Evolutionary conservation across 352 stramenopile species (phyloP), one percentile per base, ranked within the genome.

Genomic region (Phytophthora sansomeana): DNA sequence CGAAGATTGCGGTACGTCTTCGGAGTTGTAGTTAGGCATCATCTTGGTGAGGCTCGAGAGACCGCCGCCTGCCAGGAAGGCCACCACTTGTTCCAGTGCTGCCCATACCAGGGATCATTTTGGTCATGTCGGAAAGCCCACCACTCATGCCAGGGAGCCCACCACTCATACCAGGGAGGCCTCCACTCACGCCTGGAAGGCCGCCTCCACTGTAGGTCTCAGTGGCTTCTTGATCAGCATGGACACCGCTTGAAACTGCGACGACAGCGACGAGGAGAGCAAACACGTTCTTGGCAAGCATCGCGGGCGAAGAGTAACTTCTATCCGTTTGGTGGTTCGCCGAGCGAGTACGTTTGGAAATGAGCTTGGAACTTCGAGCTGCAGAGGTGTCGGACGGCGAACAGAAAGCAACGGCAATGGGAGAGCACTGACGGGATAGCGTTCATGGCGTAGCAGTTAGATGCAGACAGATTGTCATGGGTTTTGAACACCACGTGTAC

Each of bases 1-100:
- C 49, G 33, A 44, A 57, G 49, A n/a, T n/a, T 46, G 33, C 49
- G 49, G 21, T 43, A 57, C 33, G 32, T 46, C 21, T 44, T 57
- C 32, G 32, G 49, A 14, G 49, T 30, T 1, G 49, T 16, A 21
- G 41, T 33, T 29, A 54, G 47, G 47, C 7, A 54, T 42, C 36
- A 42, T 42, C 5, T 42, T 42, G 14, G 2, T 42, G 14, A 42
- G 14, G 16, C 47, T 30, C 4, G 47, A 54, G 14, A 54, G 29
- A 13, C 47, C 47, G 14, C 46, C 46, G 13, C 44, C 44, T 42
- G 13, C 36, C 36, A 9, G 36, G 14, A 41, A 41, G 35, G 0
- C 35, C 35, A 6, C 35, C 35, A 16, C 36, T 42, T 2, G 36
- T 42, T 42, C 36, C 36, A 42, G 2, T 21, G 14, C 36, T 9